Conservation (phyloP, 257 asterid genomes). For the Rauvolfia tetraphylla region DNA sequence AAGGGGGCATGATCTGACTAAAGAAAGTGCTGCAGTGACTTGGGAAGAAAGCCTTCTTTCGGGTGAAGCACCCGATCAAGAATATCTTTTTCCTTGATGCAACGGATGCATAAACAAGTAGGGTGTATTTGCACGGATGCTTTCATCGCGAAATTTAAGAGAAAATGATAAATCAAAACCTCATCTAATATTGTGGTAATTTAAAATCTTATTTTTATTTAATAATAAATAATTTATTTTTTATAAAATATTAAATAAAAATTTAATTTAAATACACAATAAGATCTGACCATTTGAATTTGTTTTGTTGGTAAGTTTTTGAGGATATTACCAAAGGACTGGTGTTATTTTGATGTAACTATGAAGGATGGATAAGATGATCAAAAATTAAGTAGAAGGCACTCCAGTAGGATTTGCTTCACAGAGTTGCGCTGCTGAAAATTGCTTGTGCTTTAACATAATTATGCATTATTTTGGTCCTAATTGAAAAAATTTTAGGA, state of each 20-base stretch:
- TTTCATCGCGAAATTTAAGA: too few species aligned
- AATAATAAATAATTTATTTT: too few species aligned
- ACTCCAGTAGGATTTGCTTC: slow-evolving; percentile 10
- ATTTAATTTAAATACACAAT: too few species aligned
- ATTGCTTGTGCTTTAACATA: neutral
- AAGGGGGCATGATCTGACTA: neutral
- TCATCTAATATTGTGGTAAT: too few species aligned
- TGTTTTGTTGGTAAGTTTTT: neutral
- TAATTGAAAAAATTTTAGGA: too few species aligned
- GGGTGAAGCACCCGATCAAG: too few species aligned
- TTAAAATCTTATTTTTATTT: too few species aligned
- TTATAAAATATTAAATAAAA: too few species aligned
- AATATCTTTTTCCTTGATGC: too few species aligned
- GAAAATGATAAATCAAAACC: too few species aligned
- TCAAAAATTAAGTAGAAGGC: slow-evolving; percentile 12
- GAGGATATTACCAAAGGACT: neutral
- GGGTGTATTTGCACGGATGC: too few species aligned
- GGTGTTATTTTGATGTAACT: neutral
- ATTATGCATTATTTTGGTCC: neutral
- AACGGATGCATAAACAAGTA: too few species aligned
- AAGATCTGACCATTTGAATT: neutral
- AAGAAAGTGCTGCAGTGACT: neutral
- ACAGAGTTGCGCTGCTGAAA: neutral
- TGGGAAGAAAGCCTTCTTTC: neutral
- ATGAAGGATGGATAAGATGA: neutral